Conservation (phyloP, 2,329 filamentous ascomycete species). For the Phialemoniopsis sp. region DNA sequence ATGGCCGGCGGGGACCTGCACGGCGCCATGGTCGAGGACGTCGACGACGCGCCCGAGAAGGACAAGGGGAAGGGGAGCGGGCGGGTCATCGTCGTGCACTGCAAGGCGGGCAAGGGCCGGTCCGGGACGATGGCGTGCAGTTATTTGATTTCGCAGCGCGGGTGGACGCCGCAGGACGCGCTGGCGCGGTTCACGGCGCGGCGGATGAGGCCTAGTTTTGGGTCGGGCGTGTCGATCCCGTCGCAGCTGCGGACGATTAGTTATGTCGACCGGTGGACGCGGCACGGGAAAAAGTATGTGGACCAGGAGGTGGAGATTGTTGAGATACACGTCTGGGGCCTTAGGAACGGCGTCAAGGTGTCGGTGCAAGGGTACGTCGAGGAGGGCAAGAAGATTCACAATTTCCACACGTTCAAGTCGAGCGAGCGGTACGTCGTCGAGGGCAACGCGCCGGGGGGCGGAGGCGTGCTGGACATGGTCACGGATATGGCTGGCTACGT, state of each 20-base stretch:
- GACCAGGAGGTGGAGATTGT: constrained; percentile 80
- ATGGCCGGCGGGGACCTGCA: constrained; percentile 49
- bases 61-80: constrained; percentile 17
- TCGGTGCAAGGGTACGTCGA: constrained; percentile 81
- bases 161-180: constrained; percentile 50
- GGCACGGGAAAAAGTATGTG: constrained; percentile 67
- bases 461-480: constrained; percentile 45
- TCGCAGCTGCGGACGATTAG: constrained; percentile 84
- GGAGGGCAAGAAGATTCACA: constrained; percentile 82
- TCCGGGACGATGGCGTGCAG: constrained; percentile 85
- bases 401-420: constrained; percentile 74
- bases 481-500: constrained; percentile 46
- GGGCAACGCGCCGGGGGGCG: constrained; percentile 44
- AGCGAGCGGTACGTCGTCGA: constrained; percentile 69
- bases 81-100: constrained; percentile 87
- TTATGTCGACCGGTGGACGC: constrained; percentile 85
- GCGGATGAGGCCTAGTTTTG: constrained; percentile 86
- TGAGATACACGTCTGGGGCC: constrained; percentile 86
- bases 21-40: constrained; percentile 14
- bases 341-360: constrained; percentile 84
- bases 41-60: constrained; percentile 2
- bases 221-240: constrained; percentile 85
- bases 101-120: constrained; percentile 93
- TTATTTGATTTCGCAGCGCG: constrained; percentile 85
- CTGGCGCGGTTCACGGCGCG: constrained; percentile 65